Conservation (phyloP, 805 yeast genomes). For the Yamadazyma tumulicola region DNA sequence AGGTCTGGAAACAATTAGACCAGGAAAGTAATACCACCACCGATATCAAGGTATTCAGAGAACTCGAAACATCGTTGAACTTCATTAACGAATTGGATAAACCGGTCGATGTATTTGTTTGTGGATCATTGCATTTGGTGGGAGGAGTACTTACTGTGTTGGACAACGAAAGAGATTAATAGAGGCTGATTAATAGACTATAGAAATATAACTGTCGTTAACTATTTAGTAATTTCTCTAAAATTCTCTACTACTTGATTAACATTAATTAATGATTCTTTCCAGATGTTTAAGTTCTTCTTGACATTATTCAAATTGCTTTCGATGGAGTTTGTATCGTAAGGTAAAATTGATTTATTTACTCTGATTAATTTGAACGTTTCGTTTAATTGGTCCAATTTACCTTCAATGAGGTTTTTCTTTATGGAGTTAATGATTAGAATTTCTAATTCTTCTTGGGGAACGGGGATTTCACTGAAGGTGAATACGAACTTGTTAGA, state of each 20-base stretch:
- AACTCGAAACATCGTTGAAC: slow-evolving; percentile 70
- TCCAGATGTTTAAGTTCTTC: slow-evolving; percentile 36
- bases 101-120: slow-evolving; percentile 68
- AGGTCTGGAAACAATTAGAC: slow-evolving; percentile 56
- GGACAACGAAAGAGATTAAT: slow-evolving; percentile 43
- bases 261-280: slow-evolving; percentile 36
- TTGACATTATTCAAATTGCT: slow-evolving; percentile 37
- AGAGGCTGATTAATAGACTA: background rate
- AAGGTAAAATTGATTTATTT: slow-evolving; percentile 39
- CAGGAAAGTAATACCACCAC: slow-evolving; percentile 22
- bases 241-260: slow-evolving; percentile 39
- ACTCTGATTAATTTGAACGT: slow-evolving; percentile 39
- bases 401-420: slow-evolving; percentile 44
- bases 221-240: slow-evolving; percentile 36
- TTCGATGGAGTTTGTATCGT: slow-evolving; percentile 23
- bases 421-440: slow-evolving; percentile 40
- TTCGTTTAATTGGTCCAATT: slow-evolving; percentile 41
- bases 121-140: slow-evolving; percentile 90
- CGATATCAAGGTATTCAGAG: slow-evolving; percentile 55
- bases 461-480: slow-evolving; percentile 35
- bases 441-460: slow-evolving; percentile 33
- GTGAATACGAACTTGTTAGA: slow-evolving; percentile 19
- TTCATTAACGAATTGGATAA: slow-evolving; percentile 28
- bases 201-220: background rate
- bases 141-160: slow-evolving; percentile 90